A percentile compares a stretch with the other conserved stretches of the same genome.
Evolutionary conservation across 345 rosid species (phyloP).

Genomic region (Eucalyptus pumila): DNA sequence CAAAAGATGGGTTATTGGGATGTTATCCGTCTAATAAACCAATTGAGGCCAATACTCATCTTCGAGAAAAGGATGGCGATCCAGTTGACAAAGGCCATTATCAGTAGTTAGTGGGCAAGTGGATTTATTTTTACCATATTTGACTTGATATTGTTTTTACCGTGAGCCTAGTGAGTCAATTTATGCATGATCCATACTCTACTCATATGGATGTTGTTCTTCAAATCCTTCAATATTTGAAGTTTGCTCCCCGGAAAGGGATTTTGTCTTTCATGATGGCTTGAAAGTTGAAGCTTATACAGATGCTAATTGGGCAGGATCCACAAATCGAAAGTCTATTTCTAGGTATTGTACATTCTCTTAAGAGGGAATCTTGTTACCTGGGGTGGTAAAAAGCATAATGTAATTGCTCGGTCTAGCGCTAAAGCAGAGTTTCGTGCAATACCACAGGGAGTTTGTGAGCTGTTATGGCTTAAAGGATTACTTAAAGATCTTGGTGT

Average conservation of each 20-base stretch:
- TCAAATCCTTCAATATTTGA: not conserved
- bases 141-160: too few relatives aligned
- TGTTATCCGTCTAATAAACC: not conserved
- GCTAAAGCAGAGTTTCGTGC: too few relatives aligned
- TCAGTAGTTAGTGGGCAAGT: not conserved
- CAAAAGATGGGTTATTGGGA: too few relatives aligned
- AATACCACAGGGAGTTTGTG: not conserved
- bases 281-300: not conserved
- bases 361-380: not conserved
- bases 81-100: not conserved
- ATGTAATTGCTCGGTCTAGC: not conserved
- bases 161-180: not conserved
- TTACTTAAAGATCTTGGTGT: not conserved
- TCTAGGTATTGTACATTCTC: not conserved
- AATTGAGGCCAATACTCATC: not conserved
- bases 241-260: not conserved
- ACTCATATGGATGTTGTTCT: too few relatives aligned
- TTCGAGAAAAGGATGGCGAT: not conserved
- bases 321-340: not conserved
- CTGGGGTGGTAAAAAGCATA: not conserved
- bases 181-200: not conserved
- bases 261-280: not conserved
- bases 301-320: not conserved
- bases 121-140: not conserved
- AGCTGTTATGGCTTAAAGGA: not conserved